Evolutionary conservation across 495 filamentous ascomycete species (phyloP).

Genomic region (Cladorrhinum samala): DNA sequence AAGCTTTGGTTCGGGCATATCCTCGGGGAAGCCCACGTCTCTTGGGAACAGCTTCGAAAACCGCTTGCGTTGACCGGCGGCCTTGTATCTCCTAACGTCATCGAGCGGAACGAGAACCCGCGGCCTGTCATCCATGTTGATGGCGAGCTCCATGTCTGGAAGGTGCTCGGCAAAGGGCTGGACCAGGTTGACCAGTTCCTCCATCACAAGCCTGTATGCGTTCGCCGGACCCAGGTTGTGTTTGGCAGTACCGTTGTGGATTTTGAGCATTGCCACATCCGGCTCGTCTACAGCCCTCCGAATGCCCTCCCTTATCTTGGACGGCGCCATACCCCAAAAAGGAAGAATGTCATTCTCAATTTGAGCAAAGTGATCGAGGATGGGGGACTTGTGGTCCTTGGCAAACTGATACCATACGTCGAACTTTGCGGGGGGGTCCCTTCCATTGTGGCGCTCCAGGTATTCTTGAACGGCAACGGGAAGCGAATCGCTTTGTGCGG

Average conservation of each 20-base stretch:
- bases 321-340: slow-evolving; percentile 64
- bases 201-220: slow-evolving; percentile 49
- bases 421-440: slow-evolving; percentile 57
- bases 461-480: slow-evolving; percentile 54
- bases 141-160: slow-evolving; percentile 73
- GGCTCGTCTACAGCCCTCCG: slow-evolving; percentile 32
- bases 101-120: slow-evolving; percentile 66
- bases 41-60: slow-evolving; percentile 32
- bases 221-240: slow-evolving; percentile 36
- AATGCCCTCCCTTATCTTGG: slow-evolving; percentile 47
- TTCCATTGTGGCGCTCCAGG: slow-evolving; percentile 45
- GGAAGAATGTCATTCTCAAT: slow-evolving; percentile 64
- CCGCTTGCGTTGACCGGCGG: slow-evolving; percentile 26
- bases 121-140: slow-evolving; percentile 77
- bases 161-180: slow-evolving; percentile 61
- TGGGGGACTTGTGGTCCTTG: slow-evolving; percentile 50
- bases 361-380: slow-evolving; percentile 72
- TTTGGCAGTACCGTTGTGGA: slow-evolving; percentile 45
- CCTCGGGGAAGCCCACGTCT: background rate
- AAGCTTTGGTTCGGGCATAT: slow-evolving; percentile 7
- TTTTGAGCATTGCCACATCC: slow-evolving; percentile 32
- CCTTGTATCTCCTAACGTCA: slow-evolving; percentile 38
- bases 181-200: slow-evolving; percentile 60
- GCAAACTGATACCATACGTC: slow-evolving; percentile 74
- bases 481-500: slow-evolving; percentile 46